A percentile compares a stretch with the other conserved stretches of the same genome.
Conservation (phyloP, 805 yeast species). For the Lachancea waltii region DNA sequence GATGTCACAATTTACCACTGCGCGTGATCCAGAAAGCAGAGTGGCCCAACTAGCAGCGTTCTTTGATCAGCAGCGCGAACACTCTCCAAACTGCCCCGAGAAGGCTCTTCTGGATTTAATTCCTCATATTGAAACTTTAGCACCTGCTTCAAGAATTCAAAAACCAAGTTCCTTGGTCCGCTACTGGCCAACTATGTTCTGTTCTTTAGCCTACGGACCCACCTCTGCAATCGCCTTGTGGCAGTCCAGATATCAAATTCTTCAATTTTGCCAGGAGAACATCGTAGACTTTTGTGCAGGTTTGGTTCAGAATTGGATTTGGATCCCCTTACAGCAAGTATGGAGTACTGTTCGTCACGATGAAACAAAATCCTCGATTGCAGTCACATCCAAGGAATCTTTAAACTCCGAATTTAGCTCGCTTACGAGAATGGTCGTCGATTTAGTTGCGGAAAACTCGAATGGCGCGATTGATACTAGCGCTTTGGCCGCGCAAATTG, state of each 20-base stretch:
- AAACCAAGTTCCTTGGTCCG: conserved; percentile 42
- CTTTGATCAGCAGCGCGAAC: conserved; percentile 3
- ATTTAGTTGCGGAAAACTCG: conserved; percentile 30
- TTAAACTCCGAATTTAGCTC: conserved; percentile 72
- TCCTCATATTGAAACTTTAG: conserved; percentile 8
- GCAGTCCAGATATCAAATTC: conserved; percentile 46
- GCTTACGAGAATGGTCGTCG: conserved; percentile 81
- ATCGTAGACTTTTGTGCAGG: conserved; percentile 59
- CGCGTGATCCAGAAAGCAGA: conserved; percentile 4
- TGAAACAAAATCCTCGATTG: conserved; percentile 53
- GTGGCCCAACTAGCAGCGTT: conserved; percentile 1
- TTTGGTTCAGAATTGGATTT: conserved; percentile 76
- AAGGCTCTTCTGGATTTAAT: background rate
- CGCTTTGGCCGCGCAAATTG: conserved; percentile 39
- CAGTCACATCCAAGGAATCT: conserved; percentile 74
- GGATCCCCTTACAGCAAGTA: conserved; percentile 66
- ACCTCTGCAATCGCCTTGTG: conserved; percentile 38
- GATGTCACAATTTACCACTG: conserved; percentile 13
- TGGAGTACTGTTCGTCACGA: conserved; percentile 81
- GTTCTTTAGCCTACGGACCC: conserved; percentile 48
- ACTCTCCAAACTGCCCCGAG: conserved; percentile 9
- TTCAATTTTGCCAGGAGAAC: conserved; percentile 51
- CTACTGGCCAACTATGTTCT: conserved; percentile 59
- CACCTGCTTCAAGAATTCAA: conserved; percentile 3
- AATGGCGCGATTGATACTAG: conserved; percentile 18